Conservation (phyloP, 2,329 filamentous ascomycete species). For the Myriosclerotinia scirpicola region DNA sequence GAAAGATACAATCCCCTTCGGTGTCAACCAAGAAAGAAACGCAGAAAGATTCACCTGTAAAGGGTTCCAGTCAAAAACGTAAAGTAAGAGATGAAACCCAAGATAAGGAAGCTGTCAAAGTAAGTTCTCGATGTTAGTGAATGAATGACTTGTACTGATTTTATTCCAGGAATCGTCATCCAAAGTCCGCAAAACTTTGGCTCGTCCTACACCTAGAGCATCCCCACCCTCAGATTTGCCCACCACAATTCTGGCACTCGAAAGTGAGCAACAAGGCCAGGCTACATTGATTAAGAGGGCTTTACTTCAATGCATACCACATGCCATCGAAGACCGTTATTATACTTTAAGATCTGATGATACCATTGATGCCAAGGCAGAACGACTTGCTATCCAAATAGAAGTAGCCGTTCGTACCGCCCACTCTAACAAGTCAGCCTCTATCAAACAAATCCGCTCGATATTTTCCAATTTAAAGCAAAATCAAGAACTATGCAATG, state of each 20-base stretch:
- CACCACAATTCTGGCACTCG: conserved; percentile 54
- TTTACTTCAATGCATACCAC: conserved; percentile 64
- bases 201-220: conserved; percentile 44
- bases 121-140: conserved; percentile 35
- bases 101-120: conserved; percentile 51
- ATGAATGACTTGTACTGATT: background rate
- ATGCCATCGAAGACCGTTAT: conserved; percentile 64
- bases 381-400: conserved; percentile 73
- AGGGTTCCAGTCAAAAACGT: conserved; percentile 42
- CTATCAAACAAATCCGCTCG: conserved; percentile 66
- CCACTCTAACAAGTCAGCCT: conserved; percentile 54
- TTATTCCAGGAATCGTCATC: conserved; percentile 44
- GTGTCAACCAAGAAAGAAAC: conserved; percentile 41
- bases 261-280: conserved; percentile 63
- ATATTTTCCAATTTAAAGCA: conserved; percentile 86
- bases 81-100: conserved; percentile 55
- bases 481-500: conserved; percentile 75
- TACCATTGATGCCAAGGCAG: conserved; percentile 63
- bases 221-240: conserved; percentile 47
- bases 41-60: conserved; percentile 15
- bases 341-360: conserved; percentile 64
- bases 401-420: conserved; percentile 68
- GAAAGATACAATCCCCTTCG: conserved; percentile 37
- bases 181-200: conserved; percentile 57
- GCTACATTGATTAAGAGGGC: conserved; percentile 71